Evolutionary conservation across 495 filamentous ascomycete species (phyloP).

Genomic region (Hypoxylon rickii): DNA sequence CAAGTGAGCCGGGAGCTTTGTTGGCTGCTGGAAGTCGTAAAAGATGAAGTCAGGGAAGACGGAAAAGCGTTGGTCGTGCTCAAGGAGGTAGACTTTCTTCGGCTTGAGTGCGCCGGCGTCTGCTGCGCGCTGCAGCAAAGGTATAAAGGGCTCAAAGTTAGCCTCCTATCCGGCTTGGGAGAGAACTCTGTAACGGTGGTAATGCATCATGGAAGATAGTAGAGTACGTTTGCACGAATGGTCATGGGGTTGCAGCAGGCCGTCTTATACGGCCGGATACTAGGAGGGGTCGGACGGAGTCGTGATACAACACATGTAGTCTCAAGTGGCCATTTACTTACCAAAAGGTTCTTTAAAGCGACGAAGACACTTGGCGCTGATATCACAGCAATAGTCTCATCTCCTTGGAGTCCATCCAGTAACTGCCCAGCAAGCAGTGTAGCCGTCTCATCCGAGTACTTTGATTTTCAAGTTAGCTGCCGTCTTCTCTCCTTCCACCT

Average conservation of each 20-base stretch:
- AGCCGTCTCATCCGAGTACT: conserved; percentile 76
- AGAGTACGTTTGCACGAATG: too few species aligned
- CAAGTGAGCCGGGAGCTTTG: conserved; percentile 63
- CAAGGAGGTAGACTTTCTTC: conserved; percentile 61
- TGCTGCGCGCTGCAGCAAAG: conserved; percentile 30
- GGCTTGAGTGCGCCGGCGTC: conserved; percentile 47
- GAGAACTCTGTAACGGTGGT: too few species aligned
- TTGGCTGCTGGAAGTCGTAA: conserved; percentile 73
- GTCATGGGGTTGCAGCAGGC: too few species aligned
- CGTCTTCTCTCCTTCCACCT: neutral
- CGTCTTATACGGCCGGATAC: too few species aligned
- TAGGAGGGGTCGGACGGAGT: too few species aligned
- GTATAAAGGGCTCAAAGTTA: neutral
- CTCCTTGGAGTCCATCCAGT: conserved; percentile 56
- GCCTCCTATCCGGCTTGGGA: too few species aligned
- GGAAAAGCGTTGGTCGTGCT: conserved; percentile 72
- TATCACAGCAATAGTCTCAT: conserved; percentile 66
- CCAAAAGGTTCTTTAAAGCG: conserved; percentile 69
- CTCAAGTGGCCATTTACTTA: conserved; percentile 42
- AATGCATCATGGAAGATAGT: too few species aligned
- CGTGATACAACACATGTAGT: too few species aligned
- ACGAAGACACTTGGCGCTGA: conserved; percentile 80
- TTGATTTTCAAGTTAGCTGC: neutral
- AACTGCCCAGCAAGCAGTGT: conserved; percentile 62
- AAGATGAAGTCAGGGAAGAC: conserved; percentile 71